Evolutionary conservation across 2,329 filamentous ascomycete species (phyloP).

Genomic region (Aspergillus pseudoviridinutans): DNA sequence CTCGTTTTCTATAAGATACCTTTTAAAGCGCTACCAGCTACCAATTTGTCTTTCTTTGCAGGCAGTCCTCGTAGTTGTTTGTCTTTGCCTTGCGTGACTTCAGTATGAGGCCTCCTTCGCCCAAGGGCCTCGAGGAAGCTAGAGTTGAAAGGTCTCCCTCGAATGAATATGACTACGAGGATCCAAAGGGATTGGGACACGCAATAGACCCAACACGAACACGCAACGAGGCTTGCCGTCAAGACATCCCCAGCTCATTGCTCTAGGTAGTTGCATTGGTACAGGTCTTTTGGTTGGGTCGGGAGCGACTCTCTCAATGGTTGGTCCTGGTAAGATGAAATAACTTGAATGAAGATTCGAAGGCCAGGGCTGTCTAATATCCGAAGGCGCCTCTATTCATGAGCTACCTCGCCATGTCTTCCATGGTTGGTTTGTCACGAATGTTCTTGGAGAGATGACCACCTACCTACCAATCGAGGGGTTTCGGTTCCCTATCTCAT

Average conservation of each 20-base stretch:
- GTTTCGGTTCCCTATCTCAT: too few species aligned
- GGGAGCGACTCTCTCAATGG: slow-evolving; percentile 44
- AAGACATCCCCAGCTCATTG: slow-evolving; percentile 13
- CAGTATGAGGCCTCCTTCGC: not conserved
- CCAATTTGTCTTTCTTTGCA: not conserved
- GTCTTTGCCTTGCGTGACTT: not conserved
- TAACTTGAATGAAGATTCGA: too few species aligned
- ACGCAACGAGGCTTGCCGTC: slow-evolving; percentile 35
- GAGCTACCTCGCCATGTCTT: too few species aligned
- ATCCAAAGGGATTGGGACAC: not conserved
- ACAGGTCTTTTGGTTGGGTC: slow-evolving; percentile 54
- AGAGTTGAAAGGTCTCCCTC: not conserved
- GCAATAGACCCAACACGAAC: not conserved
- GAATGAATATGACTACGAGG: not conserved
- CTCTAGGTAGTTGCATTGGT: slow-evolving; percentile 35
- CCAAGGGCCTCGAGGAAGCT: not conserved
- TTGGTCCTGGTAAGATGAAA: slow-evolving; percentile 36
- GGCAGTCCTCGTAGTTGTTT: not conserved
- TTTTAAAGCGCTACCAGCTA: not conserved
- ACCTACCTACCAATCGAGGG: too few species aligned
- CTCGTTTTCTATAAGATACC: too few species aligned
- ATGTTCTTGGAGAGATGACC: too few species aligned
- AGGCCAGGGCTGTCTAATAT: too few species aligned
- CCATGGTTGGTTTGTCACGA: too few species aligned
- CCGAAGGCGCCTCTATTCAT: too few species aligned